Percentiles rank a stretch among this genome's conserved stretches.
These are phyloP conservation scores for Penicillium hordei DNA, from an alignment of 2,329 filamentous ascomycete species.

Conservation along the genomic window DNA sequence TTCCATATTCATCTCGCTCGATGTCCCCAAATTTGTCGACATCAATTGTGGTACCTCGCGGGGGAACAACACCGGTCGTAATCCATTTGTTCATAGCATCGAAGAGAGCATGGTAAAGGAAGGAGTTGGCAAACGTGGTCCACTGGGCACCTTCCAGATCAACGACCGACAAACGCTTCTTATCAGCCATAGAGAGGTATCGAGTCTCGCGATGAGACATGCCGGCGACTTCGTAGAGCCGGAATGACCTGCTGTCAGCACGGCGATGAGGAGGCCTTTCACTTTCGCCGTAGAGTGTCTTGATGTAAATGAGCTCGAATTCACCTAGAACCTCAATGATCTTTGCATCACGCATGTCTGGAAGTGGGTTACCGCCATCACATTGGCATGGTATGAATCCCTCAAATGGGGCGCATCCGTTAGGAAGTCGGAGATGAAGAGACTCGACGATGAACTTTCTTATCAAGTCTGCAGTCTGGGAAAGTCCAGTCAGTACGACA, in stretches of 20 bases:
- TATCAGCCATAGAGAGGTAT: conserved; percentile 1
- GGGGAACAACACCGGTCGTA: background rate
- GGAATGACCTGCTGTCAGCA: background rate
- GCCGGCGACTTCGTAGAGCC: conserved; percentile 6
- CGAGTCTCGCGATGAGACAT: conserved; percentile 3
- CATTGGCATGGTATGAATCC: conserved; percentile 6
- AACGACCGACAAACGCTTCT: background rate
- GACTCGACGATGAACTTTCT: conserved; percentile 4
- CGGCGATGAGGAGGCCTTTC: background rate
- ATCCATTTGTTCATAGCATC: conserved; percentile 6
- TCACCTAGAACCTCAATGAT: conserved; percentile 3
- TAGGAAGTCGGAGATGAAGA: background rate
- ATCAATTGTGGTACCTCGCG: background rate
- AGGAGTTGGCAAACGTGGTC: conserved; percentile 1
- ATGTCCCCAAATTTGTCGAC: background rate
- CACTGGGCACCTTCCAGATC: background rate
- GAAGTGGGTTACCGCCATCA: background rate
- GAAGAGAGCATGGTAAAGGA: conserved; percentile 2
- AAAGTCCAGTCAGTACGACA: background rate
- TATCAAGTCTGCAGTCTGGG: conserved; percentile 1
- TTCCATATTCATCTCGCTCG: background rate
- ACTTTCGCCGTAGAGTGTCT: background rate
- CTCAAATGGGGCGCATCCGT: background rate
- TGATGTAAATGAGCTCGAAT: background rate
- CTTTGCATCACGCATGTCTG: background rate